phyloP scores from a whole-genome alignment of 2,329 filamentous ascomycete genomes.

The Fusarium nygamai region DNA sequence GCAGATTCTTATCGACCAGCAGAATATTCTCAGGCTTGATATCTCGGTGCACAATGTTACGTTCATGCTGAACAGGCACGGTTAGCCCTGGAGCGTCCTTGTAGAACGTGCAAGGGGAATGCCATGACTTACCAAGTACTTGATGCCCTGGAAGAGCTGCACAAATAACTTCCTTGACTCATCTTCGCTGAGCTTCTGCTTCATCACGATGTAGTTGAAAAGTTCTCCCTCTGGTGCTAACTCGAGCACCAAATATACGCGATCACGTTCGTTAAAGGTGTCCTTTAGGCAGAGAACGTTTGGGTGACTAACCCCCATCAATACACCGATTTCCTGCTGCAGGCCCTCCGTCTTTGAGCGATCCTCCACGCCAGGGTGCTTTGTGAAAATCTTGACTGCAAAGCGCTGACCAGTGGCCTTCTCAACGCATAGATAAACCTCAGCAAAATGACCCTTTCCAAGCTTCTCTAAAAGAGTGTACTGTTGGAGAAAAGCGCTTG shows the following conservation, averaged over 20 bases:
- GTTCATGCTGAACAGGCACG: conserved; percentile 76
- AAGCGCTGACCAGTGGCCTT: conserved; percentile 83
- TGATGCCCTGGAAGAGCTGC: conserved; percentile 92
- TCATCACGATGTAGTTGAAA: conserved; percentile 94
- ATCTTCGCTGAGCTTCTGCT: conserved; percentile 84
- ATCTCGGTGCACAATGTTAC: conserved; percentile 96
- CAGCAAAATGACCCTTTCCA: conserved; percentile 94
- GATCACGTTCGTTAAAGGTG: conserved; percentile 90
- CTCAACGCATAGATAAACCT: conserved; percentile 91
- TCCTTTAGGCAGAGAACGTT: conserved; percentile 94
- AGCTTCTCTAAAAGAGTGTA: conserved; percentile 87
- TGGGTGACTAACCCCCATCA: conserved; percentile 97
- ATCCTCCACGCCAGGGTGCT: conserved; percentile 83
- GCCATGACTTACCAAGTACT: conserved; percentile 79
- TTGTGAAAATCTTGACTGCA: conserved; percentile 95
- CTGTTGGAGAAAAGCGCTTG: conserved; percentile 84
- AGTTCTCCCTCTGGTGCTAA: conserved; percentile 92
- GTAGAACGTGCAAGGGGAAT: not conserved
- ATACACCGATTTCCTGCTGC: conserved; percentile 93
- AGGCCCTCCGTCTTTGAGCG: conserved; percentile 84
- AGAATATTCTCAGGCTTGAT: conserved; percentile 99
- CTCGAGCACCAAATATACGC: conserved; percentile 91
- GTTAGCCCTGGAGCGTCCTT: conserved; percentile 1
- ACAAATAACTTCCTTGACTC: conserved; percentile 88
- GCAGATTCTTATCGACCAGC: conserved; percentile 83